Evolutionary conservation across 1,139 yeast species (phyloP), one percentile per base, ranked within the genome.

Genomic region (Citeromyces siamensis): DNA sequence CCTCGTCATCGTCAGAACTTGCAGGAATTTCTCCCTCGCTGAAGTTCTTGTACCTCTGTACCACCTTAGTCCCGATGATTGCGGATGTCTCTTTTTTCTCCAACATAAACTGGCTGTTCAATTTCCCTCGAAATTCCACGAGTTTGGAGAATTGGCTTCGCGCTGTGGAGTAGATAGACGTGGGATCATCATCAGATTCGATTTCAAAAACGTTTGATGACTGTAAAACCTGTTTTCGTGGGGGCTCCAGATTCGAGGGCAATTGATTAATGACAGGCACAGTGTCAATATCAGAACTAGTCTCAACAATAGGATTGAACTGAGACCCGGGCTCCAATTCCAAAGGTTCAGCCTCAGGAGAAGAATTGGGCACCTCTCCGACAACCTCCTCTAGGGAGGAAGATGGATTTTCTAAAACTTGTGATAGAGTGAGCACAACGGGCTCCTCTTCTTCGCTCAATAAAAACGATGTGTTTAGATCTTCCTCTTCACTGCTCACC

Each of bases 321-420:
- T 26, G 31, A 14, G 31, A 26, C 3, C 31, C 31, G 17, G 31
- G 31, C 9, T 14, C 31, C 12, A 8, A 8, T 14, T 26, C 8
- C 31, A 26, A 26, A 26, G 31, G 31, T 3, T 14, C 16, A 13
- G 31, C 31, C 31, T 26, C 31, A 12, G 31, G 31, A 26, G 31
- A 26, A 7, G 31, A 26, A 12, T 26, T 17, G 17, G 31, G 16
- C 12, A 26, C 8, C 31, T 26, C 31, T 17, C 16, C 31, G 6
- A 26, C 9, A 12, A n/a, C 28, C 9, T 23, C 7, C 28, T 5
- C 31, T 13, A 17, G 31, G 9, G 31, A 26, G 6, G 31, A 26
- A n/a, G n/a, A n/a, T n/a, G n/a, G n/a, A 13, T 26, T 26, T 26
- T 26, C 31, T 17, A 26, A 26, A 26, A 26, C 31, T 26, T 26